Percentiles rank a stretch among this genome's conserved stretches.
Conservation (phyloP, 371 early-diverging fungal genomes). For the Coemansia sp. region DNA sequence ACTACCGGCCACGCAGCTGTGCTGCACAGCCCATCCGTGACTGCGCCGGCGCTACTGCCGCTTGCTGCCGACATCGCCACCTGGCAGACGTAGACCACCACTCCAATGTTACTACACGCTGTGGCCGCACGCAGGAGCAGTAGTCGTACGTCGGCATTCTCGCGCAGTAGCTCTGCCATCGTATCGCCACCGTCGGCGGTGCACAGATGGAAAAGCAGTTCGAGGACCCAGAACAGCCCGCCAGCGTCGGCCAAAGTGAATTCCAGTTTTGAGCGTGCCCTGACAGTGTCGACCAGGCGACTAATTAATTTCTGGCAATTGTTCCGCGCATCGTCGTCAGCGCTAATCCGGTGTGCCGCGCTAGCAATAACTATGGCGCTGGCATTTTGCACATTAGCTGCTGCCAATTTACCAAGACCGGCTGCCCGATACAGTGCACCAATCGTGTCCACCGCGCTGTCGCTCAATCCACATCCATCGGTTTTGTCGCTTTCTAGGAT, state of each 20-base stretch:
- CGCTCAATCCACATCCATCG: constrained; percentile 2
- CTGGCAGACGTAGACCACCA: constrained; percentile 22
- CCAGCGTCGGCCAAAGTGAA: neutral
- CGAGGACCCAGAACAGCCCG: constrained; percentile 30
- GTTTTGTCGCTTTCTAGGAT: neutral
- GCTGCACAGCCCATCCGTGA: neutral
- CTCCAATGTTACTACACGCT: constrained; percentile 25
- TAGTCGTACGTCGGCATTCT: constrained; percentile 1
- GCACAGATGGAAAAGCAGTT: constrained; percentile 27
- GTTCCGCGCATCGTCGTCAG: neutral
- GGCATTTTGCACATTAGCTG: neutral
- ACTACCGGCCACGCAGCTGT: constrained; percentile 7
- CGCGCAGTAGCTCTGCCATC: neutral
- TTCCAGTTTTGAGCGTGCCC: neutral
- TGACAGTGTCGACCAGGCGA: constrained; percentile 8
- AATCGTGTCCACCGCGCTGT: neutral
- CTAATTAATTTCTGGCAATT: neutral
- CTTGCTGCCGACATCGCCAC: neutral
- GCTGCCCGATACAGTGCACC: constrained; percentile 3
- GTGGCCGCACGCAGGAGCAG: constrained; percentile 30
- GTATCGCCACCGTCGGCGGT: neutral
- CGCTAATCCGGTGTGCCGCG: constrained; percentile 11
- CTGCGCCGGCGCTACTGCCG: neutral
- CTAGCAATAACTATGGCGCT: constrained; percentile 6
- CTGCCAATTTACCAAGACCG: neutral